Conservation (phyloP, 768 basidiomycete species). For the Lanmaoa rubissima region DNA sequence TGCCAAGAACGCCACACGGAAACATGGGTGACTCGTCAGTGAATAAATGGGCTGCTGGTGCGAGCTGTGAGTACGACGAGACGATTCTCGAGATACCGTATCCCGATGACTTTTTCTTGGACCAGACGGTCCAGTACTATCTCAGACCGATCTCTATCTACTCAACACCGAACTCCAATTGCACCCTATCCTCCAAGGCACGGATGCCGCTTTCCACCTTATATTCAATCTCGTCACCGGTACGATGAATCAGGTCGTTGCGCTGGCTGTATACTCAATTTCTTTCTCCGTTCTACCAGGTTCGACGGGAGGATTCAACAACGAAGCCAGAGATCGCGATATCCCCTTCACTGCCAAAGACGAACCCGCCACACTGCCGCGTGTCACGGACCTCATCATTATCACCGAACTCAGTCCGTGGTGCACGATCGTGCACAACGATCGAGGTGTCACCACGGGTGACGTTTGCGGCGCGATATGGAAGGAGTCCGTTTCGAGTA, state of each 20-base stretch:
- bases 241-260: conserved; percentile 24
- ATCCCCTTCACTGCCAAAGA: conserved; percentile 52
- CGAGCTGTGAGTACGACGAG: conserved; percentile 32
- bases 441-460: conserved; percentile 68
- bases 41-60: conserved; percentile 36
- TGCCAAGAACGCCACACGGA: neutral
- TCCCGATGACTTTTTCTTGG: neutral
- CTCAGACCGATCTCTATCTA: conserved; percentile 80
- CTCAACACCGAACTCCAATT: conserved; percentile 67
- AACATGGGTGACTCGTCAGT: conserved; percentile 31
- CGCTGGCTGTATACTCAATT: neutral
- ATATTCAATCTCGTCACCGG: conserved; percentile 72
- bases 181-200: conserved; percentile 66
- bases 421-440: conserved; percentile 74
- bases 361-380: conserved; percentile 69
- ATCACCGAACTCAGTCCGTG: conserved; percentile 67
- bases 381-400: conserved; percentile 56
- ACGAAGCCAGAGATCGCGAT: conserved; percentile 56
- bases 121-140: conserved; percentile 75
- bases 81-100: neutral
- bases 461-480: conserved; percentile 73
- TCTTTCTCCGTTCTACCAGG: conserved; percentile 35
- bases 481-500: conserved; percentile 59
- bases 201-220: conserved; percentile 52
- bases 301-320: conserved; percentile 60